Base-by-base conservation (phyloP, 2,329 filamentous ascomycete genomes). In the Penicillium sp. region DNA sequence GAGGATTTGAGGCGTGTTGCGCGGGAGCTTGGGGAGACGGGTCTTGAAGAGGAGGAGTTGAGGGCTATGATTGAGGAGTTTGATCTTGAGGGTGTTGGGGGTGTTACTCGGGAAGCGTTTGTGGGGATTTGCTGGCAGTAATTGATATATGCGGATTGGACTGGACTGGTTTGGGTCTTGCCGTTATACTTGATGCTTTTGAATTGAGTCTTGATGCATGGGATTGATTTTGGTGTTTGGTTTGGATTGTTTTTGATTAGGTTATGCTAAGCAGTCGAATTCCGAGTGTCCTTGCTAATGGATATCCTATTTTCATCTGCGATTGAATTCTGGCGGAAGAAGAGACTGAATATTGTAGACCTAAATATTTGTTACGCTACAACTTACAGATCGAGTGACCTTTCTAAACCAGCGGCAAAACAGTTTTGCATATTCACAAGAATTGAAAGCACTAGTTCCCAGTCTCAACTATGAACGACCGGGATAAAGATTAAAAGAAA, bases 61-160 rank as follows among this genome's bases (percentile, higher is more conserved):
- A 75, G 79, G 52, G 88, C 88, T 48, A 98, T 98, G 92, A 92
- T 98, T 68, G 88, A 95, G 58, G 90, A 96, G 66, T 93, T 96
- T 69, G 92, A 98, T 69, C 75, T 95, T 48, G 85, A 94, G 59
- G 90, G 87, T 1, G 93, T 94, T 53, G 89, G 89, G 8, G 88
- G 75, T 40, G 80, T 82, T 49, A 74, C 71, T 32, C 61, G 75
- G 53, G 78, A 82, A 42, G 78, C 78, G 42, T 82, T 82, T 66
- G 69, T 82, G 51, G 73, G 74, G n/a, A 82, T 82, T 49, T 82
- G 79, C 61, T 67, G 80, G 61, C 69, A 72, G 53, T 72, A 67
- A 42, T 41, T 5, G n/a, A n/a, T n/a, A n/a, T n/a, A n/a, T n/a
- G n/a, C n/a, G n/a, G n/a, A n/a, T n/a, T n/a, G n/a, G n/a, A n/a